Conservation (phyloP, 257 asterid species). For the Pogostemon cablin region DNA sequence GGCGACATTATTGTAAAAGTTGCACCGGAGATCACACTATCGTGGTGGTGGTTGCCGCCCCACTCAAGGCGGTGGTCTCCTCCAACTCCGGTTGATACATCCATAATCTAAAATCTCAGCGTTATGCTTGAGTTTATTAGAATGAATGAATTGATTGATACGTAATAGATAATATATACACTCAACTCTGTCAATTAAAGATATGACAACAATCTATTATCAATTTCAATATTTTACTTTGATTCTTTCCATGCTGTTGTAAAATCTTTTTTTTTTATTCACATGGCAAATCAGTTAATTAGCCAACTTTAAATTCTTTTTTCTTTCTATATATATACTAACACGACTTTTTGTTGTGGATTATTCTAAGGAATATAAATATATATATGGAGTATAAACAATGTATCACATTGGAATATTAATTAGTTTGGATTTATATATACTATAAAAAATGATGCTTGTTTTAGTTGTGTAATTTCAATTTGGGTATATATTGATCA, state of each 20-base stretch:
- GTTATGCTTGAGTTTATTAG: neutral
- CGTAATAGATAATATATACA: too few species aligned
- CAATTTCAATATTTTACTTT: too few species aligned
- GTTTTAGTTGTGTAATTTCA: too few species aligned
- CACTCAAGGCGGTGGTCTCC: neutral
- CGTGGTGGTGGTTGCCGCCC: conserved; percentile 20
- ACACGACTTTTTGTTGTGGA: neutral
- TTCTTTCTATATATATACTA: neutral
- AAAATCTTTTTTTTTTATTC: too few species aligned
- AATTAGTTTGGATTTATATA: neutral
- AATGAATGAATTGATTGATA: neutral
- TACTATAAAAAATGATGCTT: too few species aligned
- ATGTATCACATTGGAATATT: neutral
- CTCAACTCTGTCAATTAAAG: too few species aligned
- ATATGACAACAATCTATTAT: too few species aligned
- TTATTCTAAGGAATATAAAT: neutral
- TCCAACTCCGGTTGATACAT: neutral
- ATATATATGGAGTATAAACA: neutral
- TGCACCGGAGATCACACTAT: neutral
- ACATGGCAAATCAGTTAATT: too few species aligned
- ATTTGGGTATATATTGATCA: too few species aligned
- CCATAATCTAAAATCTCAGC: neutral
- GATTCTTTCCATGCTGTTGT: too few species aligned
- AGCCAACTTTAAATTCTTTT: neutral
- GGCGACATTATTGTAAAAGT: conserved; percentile 16